These are phyloP conservation scores for Lepidium aucheri DNA, from an alignment of 345 rosid genomes.

Conservation along the genomic window DNA sequence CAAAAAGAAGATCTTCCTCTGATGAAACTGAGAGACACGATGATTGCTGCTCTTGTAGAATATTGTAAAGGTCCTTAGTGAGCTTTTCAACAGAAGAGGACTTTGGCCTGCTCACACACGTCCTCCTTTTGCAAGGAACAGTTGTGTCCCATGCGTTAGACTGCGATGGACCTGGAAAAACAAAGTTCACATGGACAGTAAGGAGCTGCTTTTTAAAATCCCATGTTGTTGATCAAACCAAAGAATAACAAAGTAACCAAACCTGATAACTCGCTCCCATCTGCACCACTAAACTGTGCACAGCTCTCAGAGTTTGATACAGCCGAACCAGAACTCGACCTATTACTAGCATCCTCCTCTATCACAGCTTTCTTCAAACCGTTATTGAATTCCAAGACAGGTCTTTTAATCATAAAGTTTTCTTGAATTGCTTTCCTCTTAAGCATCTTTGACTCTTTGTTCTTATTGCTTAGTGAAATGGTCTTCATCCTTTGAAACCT, in stretches of 20 bases:
- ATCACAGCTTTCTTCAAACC: constrained; percentile 42
- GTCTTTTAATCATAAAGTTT: constrained; percentile 31
- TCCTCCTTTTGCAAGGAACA: constrained; percentile 90
- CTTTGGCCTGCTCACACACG: constrained; percentile 77
- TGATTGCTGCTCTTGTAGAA: constrained; percentile 89
- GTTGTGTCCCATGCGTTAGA: constrained; percentile 78
- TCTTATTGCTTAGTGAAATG: constrained; percentile 40
- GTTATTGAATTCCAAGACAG: constrained; percentile 37
- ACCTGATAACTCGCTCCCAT: constrained; percentile 94
- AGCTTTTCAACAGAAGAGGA: constrained; percentile 89
- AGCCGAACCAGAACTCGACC: constrained; percentile 97
- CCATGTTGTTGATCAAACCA: background rate
- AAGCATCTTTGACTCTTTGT: constrained; percentile 54
- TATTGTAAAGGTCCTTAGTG: constrained; percentile 69
- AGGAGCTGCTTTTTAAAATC: background rate
- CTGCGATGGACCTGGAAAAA: constrained; percentile 66
- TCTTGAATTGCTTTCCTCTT: constrained; percentile 71
- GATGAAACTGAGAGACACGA: constrained; percentile 83
- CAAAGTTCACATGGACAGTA: constrained; percentile 6
- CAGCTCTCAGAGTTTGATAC: constrained; percentile 94
- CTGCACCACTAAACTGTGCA: constrained; percentile 73
- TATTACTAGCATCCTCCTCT: constrained; percentile 84
- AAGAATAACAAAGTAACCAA: constrained; percentile 6
- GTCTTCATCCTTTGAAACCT: constrained; percentile 50
- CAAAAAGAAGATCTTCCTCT: constrained; percentile 90